Percentiles rank a stretch among this genome's conserved stretches.
These are phyloP conservation scores for Ilex asprella DNA, from an alignment of 257 asterid genomes.

Conservation along the genomic window DNA sequence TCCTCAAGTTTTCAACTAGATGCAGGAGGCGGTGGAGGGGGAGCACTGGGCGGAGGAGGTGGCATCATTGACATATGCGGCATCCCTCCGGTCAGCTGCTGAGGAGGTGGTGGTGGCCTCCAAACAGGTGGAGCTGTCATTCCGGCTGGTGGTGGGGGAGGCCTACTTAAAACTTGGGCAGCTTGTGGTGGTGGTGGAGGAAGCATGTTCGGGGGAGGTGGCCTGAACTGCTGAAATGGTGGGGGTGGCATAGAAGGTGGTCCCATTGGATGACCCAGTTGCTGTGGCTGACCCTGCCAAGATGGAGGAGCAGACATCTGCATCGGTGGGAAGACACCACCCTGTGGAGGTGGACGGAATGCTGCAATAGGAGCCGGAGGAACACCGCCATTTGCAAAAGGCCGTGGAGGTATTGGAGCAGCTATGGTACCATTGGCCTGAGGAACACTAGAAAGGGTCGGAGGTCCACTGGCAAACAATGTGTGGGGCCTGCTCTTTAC, in stretches of 20 bases:
- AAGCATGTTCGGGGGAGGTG: slow-evolving; percentile 36
- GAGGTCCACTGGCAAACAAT: slow-evolving; percentile 96
- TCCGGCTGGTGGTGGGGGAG: slow-evolving; percentile 76
- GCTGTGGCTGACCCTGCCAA: slow-evolving; percentile 79
- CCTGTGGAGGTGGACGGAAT: slow-evolving; percentile 59
- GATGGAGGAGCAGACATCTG: slow-evolving; percentile 50
- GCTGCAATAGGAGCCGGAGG: slow-evolving; percentile 61
- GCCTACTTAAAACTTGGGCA: slow-evolving; percentile 40
- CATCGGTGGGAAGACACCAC: slow-evolving; percentile 44
- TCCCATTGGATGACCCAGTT: slow-evolving; percentile 23
- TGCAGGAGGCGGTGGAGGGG: slow-evolving; percentile 1
- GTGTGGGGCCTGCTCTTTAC: slow-evolving; percentile 89
- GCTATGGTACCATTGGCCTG: slow-evolving; percentile 49
- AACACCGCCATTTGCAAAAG: slow-evolving; percentile 55
- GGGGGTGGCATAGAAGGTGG: slow-evolving; percentile 43
- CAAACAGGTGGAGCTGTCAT: slow-evolving; percentile 55
- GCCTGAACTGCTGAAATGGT: slow-evolving; percentile 58
- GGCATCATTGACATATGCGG: slow-evolving; percentile 58
- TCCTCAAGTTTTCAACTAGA: not conserved
- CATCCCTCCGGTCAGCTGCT: slow-evolving; percentile 56
- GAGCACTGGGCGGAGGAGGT: slow-evolving; percentile 35
- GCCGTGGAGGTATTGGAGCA: slow-evolving; percentile 63
- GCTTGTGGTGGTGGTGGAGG: slow-evolving; percentile 72
- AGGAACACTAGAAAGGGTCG: slow-evolving; percentile 37
- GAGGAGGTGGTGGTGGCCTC: slow-evolving; percentile 87